phyloP scores from a whole-genome alignment of 768 basidiomycete species.

The Auricularia sp. region DNA sequence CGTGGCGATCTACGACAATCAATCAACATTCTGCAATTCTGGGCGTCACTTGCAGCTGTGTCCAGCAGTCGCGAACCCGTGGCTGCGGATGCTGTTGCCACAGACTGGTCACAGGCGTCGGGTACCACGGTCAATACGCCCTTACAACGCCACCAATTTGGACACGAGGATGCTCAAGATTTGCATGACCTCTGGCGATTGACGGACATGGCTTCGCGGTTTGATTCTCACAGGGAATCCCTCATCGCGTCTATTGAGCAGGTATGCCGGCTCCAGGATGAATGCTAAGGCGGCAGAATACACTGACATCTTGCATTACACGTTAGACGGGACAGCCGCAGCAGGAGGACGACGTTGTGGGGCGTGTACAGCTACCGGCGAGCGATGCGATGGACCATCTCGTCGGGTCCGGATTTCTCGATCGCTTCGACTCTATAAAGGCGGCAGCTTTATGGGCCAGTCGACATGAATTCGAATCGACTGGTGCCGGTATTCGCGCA shows the following conservation, averaged over 20 bases:
- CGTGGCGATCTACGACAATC: constrained; percentile 54
- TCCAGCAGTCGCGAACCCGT: not conserved
- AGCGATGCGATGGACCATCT: not conserved
- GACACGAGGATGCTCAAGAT: not conserved
- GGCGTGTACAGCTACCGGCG: not conserved
- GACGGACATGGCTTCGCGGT: not conserved
- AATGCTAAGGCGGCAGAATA: not conserved
- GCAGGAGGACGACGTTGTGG: not conserved
- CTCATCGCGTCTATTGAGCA: not conserved
- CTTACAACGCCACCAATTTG: not conserved
- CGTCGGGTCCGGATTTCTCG: not conserved
- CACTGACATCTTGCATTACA: not conserved
- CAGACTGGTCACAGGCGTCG: not conserved
- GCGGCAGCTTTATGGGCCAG: not conserved
- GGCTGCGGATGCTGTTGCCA: not conserved
- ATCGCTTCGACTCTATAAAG: not conserved
- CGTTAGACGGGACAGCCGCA: not conserved
- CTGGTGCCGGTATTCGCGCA: not conserved
- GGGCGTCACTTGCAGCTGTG: constrained; percentile 6
- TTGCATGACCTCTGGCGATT: not conserved
- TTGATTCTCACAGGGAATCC: not conserved
- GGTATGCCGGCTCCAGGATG: not conserved
- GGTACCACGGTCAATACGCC: not conserved
- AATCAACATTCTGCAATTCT: constrained; percentile 54
- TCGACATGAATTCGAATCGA: not conserved